Conservation (phyloP, 306 rosid genomes). For the Hippophae gyantsensis region DNA sequence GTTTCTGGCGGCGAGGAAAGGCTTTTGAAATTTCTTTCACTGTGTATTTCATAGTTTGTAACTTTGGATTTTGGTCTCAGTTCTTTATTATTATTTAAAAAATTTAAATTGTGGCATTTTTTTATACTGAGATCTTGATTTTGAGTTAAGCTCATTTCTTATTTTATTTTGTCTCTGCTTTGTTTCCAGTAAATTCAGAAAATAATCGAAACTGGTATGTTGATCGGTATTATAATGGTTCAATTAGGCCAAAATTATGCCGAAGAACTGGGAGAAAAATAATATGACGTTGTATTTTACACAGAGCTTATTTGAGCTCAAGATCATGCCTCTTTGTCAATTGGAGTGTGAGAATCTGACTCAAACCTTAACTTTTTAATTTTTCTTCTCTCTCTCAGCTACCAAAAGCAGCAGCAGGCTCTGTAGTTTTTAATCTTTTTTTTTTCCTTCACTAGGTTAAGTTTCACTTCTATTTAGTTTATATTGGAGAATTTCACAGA, state of each 20-base stretch:
- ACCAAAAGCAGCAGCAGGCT: not conserved
- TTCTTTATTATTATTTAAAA: not conserved
- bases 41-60: not conserved
- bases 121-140: conserved; percentile 18
- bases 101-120: not conserved
- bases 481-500: not conserved
- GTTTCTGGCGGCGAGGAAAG: conserved; percentile 12
- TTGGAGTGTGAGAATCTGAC: not conserved
- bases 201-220: conserved; percentile 26
- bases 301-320: conserved; percentile 4
- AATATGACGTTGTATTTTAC: not conserved
- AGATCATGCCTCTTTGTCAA: not conserved
- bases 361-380: not conserved
- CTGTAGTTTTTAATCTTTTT: not conserved
- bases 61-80: not conserved
- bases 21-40: not conserved
- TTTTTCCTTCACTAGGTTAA: not conserved
- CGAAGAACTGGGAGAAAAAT: not conserved
- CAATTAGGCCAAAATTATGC: not conserved
- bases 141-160: conserved; percentile 13
- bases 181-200: conserved; percentile 17
- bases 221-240: conserved; percentile 10
- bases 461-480: not conserved
- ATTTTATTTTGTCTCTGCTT: conserved; percentile 9
- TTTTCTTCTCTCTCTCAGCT: not conserved